Base-by-base conservation (phyloP, 2,329 filamentous ascomycete genomes). In the Alternaria brassicicola region DNA sequence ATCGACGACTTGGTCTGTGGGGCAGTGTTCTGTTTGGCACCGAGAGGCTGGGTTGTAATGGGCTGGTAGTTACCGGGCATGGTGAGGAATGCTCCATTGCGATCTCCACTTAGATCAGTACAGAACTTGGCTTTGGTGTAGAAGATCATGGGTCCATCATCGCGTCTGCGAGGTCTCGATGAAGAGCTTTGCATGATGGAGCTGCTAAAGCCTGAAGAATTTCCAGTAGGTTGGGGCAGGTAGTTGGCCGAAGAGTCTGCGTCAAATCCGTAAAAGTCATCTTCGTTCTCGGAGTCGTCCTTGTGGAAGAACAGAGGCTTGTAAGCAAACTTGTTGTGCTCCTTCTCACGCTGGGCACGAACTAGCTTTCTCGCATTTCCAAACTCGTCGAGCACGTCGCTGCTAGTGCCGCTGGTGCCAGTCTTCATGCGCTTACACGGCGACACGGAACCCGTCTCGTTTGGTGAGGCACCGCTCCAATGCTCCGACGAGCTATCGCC, bases 91-190 rank as follows among this genome's bases (percentile, higher is more conserved):
- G 63, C 60, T 6, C 67, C 68, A 8, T 61, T 55, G 21, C 66
- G 80, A 66, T 93, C 89, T 2, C 89, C 88, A 15, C 88, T 91
- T 3, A 95, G 78, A 73, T 96, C 92, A 1, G 88, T 93, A 73
- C 88, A 95, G 73, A 95, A 96, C 0, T 86, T 86, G 1, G 89
- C 89, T 25, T 89, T 90, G 59, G 85, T 91, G 73, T 94, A 96
- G 71, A 93, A 96, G 17, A 94, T 92, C 64, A 96, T 89, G 1
- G 90, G 88, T 8, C 91, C 92, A 57, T 90, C 87, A 12, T 87
- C 83, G 0, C 81, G 83, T 25, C 84, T 84, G n/a, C 50, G 36
- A 73, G 84, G 86, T 63, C 79, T 83, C 1, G 74, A 71, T 1
- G 62, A 78, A 31, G 81, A 68, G 70, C 82, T 74, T 70, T 78